Conservation (phyloP, 2,329 filamentous ascomycete genomes). For the Trichoderma endophyticum region DNA sequence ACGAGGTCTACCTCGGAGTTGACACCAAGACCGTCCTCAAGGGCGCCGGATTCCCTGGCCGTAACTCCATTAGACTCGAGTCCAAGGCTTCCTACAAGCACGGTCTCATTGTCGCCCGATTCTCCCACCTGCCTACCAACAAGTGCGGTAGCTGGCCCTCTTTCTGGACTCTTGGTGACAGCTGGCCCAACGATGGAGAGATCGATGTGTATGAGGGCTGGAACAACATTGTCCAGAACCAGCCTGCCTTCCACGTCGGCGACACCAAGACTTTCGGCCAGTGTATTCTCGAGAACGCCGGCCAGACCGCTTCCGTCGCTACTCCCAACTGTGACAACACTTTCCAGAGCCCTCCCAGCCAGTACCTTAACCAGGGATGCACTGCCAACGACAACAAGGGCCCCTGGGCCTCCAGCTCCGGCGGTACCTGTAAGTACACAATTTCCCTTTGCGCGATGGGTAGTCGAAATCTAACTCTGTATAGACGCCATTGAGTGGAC, state of each 20-base stretch:
- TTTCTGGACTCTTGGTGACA: constrained; percentile 52
- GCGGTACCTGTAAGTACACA: constrained; percentile 43
- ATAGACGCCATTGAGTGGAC: constrained; percentile 44
- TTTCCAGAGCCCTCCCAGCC: constrained; percentile 32
- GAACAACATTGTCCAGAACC: constrained; percentile 53
- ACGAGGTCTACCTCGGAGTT: constrained; percentile 40
- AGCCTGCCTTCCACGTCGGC: constrained; percentile 57
- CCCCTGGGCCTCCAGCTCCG: constrained; percentile 37
- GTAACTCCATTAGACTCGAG: constrained; percentile 61
- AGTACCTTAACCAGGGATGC: constrained; percentile 42
- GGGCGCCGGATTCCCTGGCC: constrained; percentile 31
- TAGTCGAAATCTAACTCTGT: not conserved
- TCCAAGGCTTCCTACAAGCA: constrained; percentile 61
- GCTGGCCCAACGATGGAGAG: constrained; percentile 62
- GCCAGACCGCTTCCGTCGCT: constrained; percentile 32
- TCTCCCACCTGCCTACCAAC: constrained; percentile 64
- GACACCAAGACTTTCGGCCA: constrained; percentile 29
- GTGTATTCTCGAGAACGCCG: constrained; percentile 33
- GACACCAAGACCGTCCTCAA: constrained; percentile 31
- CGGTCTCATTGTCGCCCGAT: constrained; percentile 67
- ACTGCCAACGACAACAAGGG: constrained; percentile 37
- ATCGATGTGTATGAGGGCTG: constrained; percentile 68
- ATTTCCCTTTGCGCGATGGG: too few species aligned
- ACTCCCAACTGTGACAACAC: constrained; percentile 42
- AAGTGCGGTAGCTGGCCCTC: constrained; percentile 72